phyloP scores from a whole-genome alignment of 805 yeast genomes.

The Starmerella vitae region DNA sequence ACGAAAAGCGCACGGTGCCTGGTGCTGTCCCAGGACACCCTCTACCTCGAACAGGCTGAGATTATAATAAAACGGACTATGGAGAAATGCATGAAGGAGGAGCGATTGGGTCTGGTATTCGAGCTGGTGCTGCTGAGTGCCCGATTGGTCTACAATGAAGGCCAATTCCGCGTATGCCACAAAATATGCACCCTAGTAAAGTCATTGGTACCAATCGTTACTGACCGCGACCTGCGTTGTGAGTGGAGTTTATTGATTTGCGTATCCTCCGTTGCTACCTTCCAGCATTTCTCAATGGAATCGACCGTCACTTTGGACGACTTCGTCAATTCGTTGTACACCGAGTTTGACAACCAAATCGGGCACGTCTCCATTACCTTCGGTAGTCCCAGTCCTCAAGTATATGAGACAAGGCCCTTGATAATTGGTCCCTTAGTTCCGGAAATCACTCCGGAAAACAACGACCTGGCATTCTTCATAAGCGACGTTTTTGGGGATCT shows the following conservation, averaged over 20 bases:
- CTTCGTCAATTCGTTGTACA: constrained; percentile 3
- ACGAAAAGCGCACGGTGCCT: constrained; percentile 2
- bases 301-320: background rate
- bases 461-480: no score
- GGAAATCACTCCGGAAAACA: no score
- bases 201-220: background rate
- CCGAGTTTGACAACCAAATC: constrained; percentile 9
- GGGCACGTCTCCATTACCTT: no score
- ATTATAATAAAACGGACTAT: constrained; percentile 1
- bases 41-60: constrained; percentile 1
- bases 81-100: background rate
- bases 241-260: constrained; percentile 1
- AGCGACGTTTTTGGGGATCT: no score
- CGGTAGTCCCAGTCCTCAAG: no score
- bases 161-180: background rate
- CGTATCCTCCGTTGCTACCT: background rate
- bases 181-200: constrained; percentile 1
- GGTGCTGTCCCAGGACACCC: constrained; percentile 2
- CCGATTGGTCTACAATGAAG: constrained; percentile 1
- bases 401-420: no score
- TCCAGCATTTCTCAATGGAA: background rate
- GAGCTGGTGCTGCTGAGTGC: constrained; percentile 4
- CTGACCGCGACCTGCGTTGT: background rate
- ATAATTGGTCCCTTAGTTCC: no score
- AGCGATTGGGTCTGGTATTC: background rate